Conservation (phyloP, 495 filamentous ascomycete species). For the Penicillium ochrochloron region DNA sequence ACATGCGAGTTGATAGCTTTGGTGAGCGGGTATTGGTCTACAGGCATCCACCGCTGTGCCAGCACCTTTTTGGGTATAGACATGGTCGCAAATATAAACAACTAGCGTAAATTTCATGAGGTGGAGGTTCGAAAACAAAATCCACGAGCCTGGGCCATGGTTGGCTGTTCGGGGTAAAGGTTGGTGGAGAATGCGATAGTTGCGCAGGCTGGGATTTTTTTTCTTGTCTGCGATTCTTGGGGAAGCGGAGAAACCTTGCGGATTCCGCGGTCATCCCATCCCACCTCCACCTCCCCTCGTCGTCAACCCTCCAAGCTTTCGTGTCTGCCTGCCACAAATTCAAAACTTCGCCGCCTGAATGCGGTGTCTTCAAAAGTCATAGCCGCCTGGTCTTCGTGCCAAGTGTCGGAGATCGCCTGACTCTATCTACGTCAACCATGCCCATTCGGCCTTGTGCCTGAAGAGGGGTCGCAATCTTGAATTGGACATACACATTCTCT, state of each 20-base stretch:
- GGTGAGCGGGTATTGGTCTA: conserved; percentile 29
- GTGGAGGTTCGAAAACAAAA: not conserved
- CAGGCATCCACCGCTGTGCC: conserved; percentile 9
- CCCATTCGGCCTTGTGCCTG: conserved; percentile 21
- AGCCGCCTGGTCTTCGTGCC: conserved; percentile 22
- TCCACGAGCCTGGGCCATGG: not conserved
- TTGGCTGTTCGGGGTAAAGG: not conserved
- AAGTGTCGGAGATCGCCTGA: conserved; percentile 21
- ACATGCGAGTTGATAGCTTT: conserved; percentile 20
- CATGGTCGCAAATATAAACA: not conserved
- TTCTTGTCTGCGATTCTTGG: not conserved
- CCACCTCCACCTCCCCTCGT: conserved; percentile 16
- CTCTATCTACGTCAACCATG: conserved; percentile 20
- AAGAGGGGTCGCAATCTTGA: conserved; percentile 26
- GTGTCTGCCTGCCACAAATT: conserved; percentile 3
- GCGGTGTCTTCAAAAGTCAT: conserved; percentile 24
- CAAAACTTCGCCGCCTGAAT: conserved; percentile 28
- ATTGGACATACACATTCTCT: conserved; percentile 9
- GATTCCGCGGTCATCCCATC: conserved; percentile 18
- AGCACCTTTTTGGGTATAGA: conserved; percentile 9
- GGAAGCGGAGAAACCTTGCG: conserved; percentile 20
- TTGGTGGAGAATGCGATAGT: not conserved
- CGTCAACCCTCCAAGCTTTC: conserved; percentile 8
- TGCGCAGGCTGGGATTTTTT: conserved; percentile 1
- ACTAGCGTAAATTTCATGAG: not conserved